Evolutionary conservation across 2,329 filamentous ascomycete genomes (phyloP).

Genomic region (Arthroderma uncinatum): DNA sequence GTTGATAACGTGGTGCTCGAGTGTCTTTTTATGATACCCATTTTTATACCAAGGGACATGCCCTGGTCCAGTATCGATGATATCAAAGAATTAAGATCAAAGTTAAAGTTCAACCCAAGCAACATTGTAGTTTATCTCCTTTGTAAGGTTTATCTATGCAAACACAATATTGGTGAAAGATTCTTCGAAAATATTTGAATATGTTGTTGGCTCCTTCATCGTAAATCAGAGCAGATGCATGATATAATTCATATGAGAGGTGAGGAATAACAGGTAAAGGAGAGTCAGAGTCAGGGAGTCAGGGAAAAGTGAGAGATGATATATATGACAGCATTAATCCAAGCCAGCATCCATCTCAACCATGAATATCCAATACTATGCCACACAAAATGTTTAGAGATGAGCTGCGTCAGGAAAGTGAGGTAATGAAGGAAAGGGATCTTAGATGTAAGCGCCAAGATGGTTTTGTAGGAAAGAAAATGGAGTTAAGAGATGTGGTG

Average conservation of each 20-base stretch:
- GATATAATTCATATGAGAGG: not conserved
- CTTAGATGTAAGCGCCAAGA: not conserved
- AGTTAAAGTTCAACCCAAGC: not conserved
- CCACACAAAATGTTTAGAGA: not conserved
- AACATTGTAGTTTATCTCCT: not conserved
- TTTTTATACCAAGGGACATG: not conserved
- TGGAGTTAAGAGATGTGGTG: not conserved
- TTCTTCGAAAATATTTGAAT: not conserved
- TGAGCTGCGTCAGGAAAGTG: not conserved
- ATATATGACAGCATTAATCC: conserved; percentile 9
- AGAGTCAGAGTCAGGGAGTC: not conserved
- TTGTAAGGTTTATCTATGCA: not conserved
- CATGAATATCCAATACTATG: conserved; percentile 5
- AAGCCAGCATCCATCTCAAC: conserved; percentile 1
- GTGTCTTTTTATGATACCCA: not conserved
- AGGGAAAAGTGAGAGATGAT: not conserved
- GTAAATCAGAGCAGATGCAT: not conserved
- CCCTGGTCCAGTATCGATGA: too few relatives aligned
- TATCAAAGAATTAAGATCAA: not conserved
- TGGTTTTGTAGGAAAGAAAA: not conserved
- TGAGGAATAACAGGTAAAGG: not conserved
- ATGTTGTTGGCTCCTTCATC: not conserved
- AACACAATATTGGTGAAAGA: not conserved
- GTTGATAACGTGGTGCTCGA: not conserved
- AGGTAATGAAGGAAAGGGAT: not conserved